Percentiles rank a stretch among this genome's conserved stretches.
Evolutionary conservation across 164 flowering plant species (phyloP).

Genomic region (Vitis riparia): DNA sequence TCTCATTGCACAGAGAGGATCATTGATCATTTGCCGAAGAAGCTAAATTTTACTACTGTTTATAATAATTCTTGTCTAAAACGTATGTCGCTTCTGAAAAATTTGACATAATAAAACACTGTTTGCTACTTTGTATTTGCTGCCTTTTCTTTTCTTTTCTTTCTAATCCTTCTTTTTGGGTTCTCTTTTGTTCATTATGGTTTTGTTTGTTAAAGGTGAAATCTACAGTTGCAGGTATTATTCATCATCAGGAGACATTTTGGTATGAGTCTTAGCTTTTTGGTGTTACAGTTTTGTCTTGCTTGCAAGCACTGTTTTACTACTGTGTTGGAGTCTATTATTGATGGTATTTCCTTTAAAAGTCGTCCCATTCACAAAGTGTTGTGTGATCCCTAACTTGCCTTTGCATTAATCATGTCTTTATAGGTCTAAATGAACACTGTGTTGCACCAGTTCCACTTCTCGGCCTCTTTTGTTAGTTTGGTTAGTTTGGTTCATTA

Average conservation of each 20-base stretch:
- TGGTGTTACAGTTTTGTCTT: conserved; percentile 8
- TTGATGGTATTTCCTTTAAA: background rate
- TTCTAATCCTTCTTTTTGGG: background rate
- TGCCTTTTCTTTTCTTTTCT: conserved; percentile 3
- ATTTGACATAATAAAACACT: conserved; percentile 3
- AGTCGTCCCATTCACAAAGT: background rate
- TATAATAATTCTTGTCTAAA: background rate
- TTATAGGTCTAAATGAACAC: background rate
- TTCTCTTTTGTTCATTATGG: too few relatives aligned
- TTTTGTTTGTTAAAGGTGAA: conserved; percentile 6
- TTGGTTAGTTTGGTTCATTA: conserved; percentile 17
- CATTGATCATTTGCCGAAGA: background rate
- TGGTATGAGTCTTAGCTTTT: conserved; percentile 2
- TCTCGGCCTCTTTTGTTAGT: background rate
- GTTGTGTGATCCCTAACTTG: background rate
- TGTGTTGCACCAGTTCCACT: background rate
- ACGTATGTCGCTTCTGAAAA: background rate
- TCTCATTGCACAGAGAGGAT: conserved; percentile 3
- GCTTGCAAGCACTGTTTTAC: conserved; percentile 1
- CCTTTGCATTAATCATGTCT: background rate
- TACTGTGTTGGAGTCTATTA: background rate
- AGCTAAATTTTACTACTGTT: too few relatives aligned
- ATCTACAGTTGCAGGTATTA: conserved; percentile 18
- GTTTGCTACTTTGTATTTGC: conserved; percentile 18
- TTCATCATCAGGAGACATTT: conserved; percentile 7